Conservation (phyloP, 495 filamentous ascomycete genomes). For the Geopyxis carbonaria region DNA sequence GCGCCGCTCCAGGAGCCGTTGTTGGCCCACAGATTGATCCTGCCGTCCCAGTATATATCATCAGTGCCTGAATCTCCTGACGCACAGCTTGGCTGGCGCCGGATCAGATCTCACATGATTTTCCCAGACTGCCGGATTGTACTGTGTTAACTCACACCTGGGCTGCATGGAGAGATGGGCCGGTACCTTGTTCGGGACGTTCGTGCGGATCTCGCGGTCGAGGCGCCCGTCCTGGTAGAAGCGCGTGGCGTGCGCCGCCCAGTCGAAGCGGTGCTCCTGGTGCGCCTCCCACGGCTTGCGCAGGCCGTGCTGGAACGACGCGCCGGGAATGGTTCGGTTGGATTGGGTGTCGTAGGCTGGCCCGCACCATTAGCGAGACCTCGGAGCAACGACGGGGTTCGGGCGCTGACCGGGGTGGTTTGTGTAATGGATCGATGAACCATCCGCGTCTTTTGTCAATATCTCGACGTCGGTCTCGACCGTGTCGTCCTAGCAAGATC, state of each 20-base stretch:
- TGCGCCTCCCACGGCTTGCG: constrained; percentile 14
- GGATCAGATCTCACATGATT: constrained; percentile 3
- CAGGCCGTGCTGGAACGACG: constrained; percentile 12
- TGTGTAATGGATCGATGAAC: constrained; percentile 17
- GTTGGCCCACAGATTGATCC: constrained; percentile 24
- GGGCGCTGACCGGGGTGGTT: constrained; percentile 18
- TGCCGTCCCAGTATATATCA: constrained; percentile 2
- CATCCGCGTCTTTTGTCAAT: constrained; percentile 11
- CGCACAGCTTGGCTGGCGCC: too few relatives aligned
- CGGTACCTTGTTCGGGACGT: constrained; percentile 21
- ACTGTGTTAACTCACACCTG: background rate
- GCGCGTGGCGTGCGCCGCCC: constrained; percentile 12
- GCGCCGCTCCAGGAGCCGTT: constrained; percentile 21
- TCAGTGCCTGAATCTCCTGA: background rate
- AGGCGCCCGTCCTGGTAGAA: constrained; percentile 18
- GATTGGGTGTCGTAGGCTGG: constrained; percentile 14
- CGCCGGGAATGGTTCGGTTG: constrained; percentile 2
- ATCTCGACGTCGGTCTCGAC: constrained; percentile 23
- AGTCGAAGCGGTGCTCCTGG: constrained; percentile 23
- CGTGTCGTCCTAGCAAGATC: constrained; percentile 17
- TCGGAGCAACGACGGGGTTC: background rate
- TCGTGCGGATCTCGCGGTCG: constrained; percentile 10
- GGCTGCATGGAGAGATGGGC: background rate
- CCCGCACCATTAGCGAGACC: constrained; percentile 1
- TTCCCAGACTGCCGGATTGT: background rate